Evolutionary conservation across 441 rosid species (phyloP).

Genomic region (Euphorbia schlechtendalii): DNA sequence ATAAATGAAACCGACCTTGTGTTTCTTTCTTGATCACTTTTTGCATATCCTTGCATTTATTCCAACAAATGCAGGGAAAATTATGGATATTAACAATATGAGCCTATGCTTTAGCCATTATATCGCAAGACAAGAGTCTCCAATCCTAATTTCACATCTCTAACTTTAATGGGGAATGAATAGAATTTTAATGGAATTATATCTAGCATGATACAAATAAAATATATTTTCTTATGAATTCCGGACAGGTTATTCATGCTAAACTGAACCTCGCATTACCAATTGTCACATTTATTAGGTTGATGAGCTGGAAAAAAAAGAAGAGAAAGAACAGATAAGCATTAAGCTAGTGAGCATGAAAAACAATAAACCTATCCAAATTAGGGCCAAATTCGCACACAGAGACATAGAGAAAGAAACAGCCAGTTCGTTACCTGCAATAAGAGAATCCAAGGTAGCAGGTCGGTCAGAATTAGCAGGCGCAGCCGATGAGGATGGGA

Average conservation of each 20-base stretch:
- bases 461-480: constrained; percentile 20
- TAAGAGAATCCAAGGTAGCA: constrained; percentile 51
- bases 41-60: neutral
- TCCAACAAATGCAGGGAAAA: neutral
- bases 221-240: neutral
- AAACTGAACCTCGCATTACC: neutral
- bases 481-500: neutral
- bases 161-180: neutral
- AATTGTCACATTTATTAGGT: neutral
- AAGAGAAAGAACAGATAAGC: too few relatives aligned
- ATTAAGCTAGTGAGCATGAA: neutral
- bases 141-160: neutral
- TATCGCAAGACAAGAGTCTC: neutral
- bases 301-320: neutral
- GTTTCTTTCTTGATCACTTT: neutral
- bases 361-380: neutral
- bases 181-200: neutral
- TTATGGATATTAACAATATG: neutral
- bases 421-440: constrained; percentile 41
- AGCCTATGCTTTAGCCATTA: neutral
- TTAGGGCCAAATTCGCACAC: neutral
- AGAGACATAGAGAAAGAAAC: neutral
- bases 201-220: neutral
- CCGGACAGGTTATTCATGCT: neutral
- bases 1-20: neutral